Base-by-base conservation (phyloP, 495 filamentous ascomycete species). In the Lophiotrema nucula region DNA sequence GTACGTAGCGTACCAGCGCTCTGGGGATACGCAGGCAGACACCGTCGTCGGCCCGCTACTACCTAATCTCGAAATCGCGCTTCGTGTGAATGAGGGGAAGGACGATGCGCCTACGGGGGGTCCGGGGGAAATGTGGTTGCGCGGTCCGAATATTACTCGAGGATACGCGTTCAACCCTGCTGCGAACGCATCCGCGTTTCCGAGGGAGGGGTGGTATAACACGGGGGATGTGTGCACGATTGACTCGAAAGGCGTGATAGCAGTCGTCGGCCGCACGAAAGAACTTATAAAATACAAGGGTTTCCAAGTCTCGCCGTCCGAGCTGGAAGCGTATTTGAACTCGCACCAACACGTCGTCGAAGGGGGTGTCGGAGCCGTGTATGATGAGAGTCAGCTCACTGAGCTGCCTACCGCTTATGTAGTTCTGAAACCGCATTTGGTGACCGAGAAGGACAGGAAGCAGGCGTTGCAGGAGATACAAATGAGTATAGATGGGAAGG, bases 271-370 rank as follows among this genome's bases (percentile, higher is more conserved):
- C 64, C 85, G 90, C n/a, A 78, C 90, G 19, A 95, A 95, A 77
- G 90, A 95, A 70, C 73, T 95, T 41, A 93, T 95, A 73, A 95
- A 95, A 73, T 93, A 93, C 70, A 85, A 73, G 68, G 65, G 65
- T 16, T 55, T 56, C 41, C 62, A 65, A 53, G 62, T 65, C 8
- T 26, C 21, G n/a, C 62, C 62, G 2, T 22, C 62, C 2, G 62
- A 65, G 39, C 50, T 65, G 15, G 62, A 65, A 37, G 24, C 58
- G 19, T 46, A 56, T 33, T 19, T 65, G 19, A 53, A 48, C 41
- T 47, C 49, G 1, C 62, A 65, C 31, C 58, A 31, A 4, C 6
- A 56, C 24, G 52, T 65, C 5, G 35, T 24, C 0, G 62, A 65
- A 25, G 50, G 23, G n/a, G 62, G 31, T 15, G 62, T 65, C 2